Conservation (phyloP, 768 basidiomycete species). For the Brasilioporus rufonigricans region DNA sequence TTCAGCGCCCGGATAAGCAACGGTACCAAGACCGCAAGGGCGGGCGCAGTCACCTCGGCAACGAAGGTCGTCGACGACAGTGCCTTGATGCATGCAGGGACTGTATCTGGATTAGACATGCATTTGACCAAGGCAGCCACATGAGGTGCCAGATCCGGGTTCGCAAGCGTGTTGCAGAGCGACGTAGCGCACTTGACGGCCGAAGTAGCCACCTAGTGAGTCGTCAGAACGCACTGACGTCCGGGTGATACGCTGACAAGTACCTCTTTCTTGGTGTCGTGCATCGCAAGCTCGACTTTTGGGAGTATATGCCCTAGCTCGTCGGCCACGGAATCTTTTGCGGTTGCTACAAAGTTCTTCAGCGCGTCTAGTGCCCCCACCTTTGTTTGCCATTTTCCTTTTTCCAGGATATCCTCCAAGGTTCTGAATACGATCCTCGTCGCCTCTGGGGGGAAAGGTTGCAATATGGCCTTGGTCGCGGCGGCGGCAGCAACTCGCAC, state of each 20-base stretch:
- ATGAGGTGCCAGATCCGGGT: slow-evolving; percentile 89
- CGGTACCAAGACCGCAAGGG: slow-evolving; percentile 92
- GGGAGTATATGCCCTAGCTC: slow-evolving; percentile 82
- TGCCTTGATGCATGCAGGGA: slow-evolving; percentile 91
- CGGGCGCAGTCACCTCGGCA: slow-evolving; percentile 95
- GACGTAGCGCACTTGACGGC: slow-evolving; percentile 88
- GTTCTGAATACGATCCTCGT: slow-evolving; percentile 63
- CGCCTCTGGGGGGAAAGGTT: slow-evolving; percentile 80
- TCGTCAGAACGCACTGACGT: slow-evolving; percentile 9
- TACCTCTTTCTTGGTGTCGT: slow-evolving; percentile 95
- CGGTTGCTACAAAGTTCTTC: slow-evolving; percentile 65
- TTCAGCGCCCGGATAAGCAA: slow-evolving; percentile 88
- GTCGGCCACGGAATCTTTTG: slow-evolving; percentile 74
- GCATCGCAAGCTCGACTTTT: slow-evolving; percentile 86
- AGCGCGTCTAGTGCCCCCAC: slow-evolving; percentile 90
- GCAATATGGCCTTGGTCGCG: slow-evolving; percentile 82
- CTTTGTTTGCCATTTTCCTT: slow-evolving; percentile 92
- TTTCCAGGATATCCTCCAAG: slow-evolving; percentile 73
- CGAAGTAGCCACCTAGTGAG: slow-evolving; percentile 69
- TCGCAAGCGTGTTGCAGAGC: slow-evolving; percentile 87
- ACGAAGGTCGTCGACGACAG: slow-evolving; percentile 95
- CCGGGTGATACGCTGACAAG: slow-evolving; percentile 13
- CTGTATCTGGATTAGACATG: slow-evolving; percentile 88
- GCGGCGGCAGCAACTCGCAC: slow-evolving; percentile 78
- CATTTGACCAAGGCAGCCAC: slow-evolving; percentile 88